These are phyloP conservation scores for Hemisphaericaspora subhashii DNA, from an alignment of 1,139 yeast species.

Conservation along the genomic window DNA sequence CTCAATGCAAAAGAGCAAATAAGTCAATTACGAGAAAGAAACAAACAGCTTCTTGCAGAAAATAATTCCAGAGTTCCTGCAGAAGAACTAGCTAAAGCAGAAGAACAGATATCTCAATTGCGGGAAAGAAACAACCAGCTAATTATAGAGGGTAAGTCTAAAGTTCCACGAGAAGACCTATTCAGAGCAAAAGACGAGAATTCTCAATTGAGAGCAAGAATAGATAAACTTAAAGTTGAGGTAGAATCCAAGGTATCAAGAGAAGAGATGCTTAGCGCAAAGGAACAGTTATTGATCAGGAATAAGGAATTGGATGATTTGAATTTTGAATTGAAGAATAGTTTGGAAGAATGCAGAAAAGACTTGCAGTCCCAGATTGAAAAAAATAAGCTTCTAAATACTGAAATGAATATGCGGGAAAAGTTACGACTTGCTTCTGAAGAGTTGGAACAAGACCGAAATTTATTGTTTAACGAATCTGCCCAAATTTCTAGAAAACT, in stretches of 20 bases:
- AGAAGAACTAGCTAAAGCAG: not conserved
- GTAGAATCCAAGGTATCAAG: not conserved
- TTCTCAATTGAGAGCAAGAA: not conserved
- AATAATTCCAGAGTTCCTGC: too few relatives aligned
- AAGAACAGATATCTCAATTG: not conserved
- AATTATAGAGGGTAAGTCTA: not conserved
- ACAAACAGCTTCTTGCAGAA: too few relatives aligned
- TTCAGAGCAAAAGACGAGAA: not conserved
- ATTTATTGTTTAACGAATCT: conserved; percentile 8
- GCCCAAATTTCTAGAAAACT: conserved; percentile 10
- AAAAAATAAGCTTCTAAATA: conserved; percentile 6
- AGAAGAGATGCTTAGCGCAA: not conserved
- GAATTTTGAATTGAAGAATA: not conserved
- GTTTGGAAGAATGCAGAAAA: not conserved
- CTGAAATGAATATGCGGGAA: conserved; percentile 12
- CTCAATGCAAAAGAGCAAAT: too few relatives aligned
- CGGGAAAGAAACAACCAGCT: too few relatives aligned
- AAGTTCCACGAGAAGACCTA: too few relatives aligned
- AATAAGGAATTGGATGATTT: conserved; percentile 7
- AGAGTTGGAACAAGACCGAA: conserved; percentile 5
- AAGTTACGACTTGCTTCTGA: conserved; percentile 7
- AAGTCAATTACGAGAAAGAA: too few relatives aligned
- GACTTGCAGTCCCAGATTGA: conserved; percentile 8
- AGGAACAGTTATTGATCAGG: conserved; percentile 1
- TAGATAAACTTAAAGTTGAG: not conserved